A percentile compares a stretch with the other conserved stretches of the same genome.
phyloP scores from a whole-genome alignment of 768 basidiomycete species.

The Podaxis sp. region DNA sequence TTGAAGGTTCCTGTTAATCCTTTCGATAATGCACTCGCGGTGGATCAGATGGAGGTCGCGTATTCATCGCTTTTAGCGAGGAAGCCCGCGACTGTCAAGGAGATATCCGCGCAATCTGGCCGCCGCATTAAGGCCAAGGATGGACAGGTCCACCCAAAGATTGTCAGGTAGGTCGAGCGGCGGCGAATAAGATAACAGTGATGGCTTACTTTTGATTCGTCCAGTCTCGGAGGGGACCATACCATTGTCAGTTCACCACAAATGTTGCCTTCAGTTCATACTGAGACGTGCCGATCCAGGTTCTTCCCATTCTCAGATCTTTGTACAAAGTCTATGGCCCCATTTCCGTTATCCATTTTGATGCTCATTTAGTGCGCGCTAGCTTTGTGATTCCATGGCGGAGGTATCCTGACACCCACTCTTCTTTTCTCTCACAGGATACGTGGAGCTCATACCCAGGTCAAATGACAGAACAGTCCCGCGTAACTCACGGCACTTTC shows the following conservation, averaged over 20 bases:
- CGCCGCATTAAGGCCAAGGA: constrained; percentile 45
- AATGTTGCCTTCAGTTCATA: constrained; percentile 27
- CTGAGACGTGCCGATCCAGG: constrained; percentile 41
- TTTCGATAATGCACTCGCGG: constrained; percentile 77
- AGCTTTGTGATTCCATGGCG: constrained; percentile 29
- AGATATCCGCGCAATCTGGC: constrained; percentile 27
- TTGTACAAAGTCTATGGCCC: constrained; percentile 78
- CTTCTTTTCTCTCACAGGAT: constrained; percentile 38
- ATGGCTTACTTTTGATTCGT: not conserved
- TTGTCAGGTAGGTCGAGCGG: constrained; percentile 45
- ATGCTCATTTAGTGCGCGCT: constrained; percentile 45
- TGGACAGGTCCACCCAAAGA: constrained; percentile 64
- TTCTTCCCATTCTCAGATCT: constrained; percentile 79
- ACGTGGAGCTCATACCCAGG: constrained; percentile 62
- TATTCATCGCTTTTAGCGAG: constrained; percentile 74
- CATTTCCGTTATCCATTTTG: constrained; percentile 80
- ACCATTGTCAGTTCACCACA: constrained; percentile 54
- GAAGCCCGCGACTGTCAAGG: constrained; percentile 30
- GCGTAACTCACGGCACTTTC: constrained; percentile 82
- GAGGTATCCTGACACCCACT: constrained; percentile 30
- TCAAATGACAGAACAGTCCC: constrained; percentile 55
- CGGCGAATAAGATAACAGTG: not conserved
- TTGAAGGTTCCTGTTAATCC: constrained; percentile 68
- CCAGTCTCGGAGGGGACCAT: constrained; percentile 82
- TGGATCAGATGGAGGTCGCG: constrained; percentile 86